Conservation (phyloP, 2,329 filamentous ascomycete genomes). For the Alternaria sp. region DNA sequence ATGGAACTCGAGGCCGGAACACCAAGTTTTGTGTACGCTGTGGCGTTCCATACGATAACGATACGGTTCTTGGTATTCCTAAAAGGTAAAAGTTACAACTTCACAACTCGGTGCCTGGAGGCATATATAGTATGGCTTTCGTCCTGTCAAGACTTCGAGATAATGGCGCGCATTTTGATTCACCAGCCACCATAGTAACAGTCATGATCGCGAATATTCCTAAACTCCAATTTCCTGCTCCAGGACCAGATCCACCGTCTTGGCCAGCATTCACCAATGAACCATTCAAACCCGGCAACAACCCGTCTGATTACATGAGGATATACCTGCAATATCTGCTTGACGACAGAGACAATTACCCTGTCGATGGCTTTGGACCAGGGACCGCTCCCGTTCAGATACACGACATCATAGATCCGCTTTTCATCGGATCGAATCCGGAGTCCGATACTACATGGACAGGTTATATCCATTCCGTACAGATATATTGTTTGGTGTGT, state of each 20-base stretch:
- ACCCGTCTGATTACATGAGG: not conserved
- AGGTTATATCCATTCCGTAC: not conserved
- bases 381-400: not conserved
- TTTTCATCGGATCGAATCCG: not conserved
- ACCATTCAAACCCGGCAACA: not conserved
- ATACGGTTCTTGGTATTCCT: conserved; percentile 8
- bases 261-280: not conserved
- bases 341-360: not conserved
- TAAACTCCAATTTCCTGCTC: conserved; percentile 1
- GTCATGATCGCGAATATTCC: conserved; percentile 3
- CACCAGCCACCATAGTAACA: not conserved
- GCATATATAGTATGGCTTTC: not conserved
- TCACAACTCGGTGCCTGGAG: not conserved
- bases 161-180: not conserved
- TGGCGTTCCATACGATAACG: conserved; percentile 6
- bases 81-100: not conserved
- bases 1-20: not conserved
- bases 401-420: not conserved
- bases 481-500: not conserved
- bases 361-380: not conserved
- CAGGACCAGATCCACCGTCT: not conserved
- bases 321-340: conserved; percentile 2
- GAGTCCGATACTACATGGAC: not conserved
- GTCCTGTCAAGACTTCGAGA: not conserved
- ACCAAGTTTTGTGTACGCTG: conserved; percentile 3